Base-by-base conservation (phyloP, 148 eudicot species). In the Drosera capensis region DNA sequence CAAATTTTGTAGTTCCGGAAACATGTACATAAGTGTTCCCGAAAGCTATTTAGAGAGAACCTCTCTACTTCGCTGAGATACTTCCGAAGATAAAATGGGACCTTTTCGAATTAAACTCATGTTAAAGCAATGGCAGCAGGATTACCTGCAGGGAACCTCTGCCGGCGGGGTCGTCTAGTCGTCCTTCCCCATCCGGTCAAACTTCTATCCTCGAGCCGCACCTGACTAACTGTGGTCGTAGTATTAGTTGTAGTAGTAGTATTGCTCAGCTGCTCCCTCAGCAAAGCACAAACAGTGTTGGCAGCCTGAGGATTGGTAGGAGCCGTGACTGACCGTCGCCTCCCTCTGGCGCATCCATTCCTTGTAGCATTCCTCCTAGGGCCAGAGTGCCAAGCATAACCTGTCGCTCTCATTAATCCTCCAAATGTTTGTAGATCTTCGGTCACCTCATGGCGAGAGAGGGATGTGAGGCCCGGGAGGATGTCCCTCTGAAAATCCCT, bases 101-200 rank as follows among this genome's bases (percentile, higher is more conserved):
- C 14, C 1, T 15, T 34, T 34, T 34, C n/a, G 16, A 9, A 40
- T 12, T 44, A 22, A 23, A 23, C 16, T 40, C 25, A 39, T n/a
- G 45, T 24, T 23, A 39, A 51, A 8, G 55, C n/a, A 7, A 39
- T 21, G 22, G 55, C 16, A 38, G 55, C 45, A 24, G 36, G 55
- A 49, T 71, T 80, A 58, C 84, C 75, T 23, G 75, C 72, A 59
- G 82, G 70, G 64, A 65, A 75, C 58, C 97, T 56, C 54, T 80
- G 94, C 36, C 92, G 59, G 34, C 94, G 65, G 15, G 92, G 94
- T 35, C 87, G 85, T 45, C 97, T 66, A 29, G 94, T 77, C 11
- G 83, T 75, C 81, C 84, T 84, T 34, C 97, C 97, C 94, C 97
- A 88, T 54, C 96, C 82, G 1, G 78, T 69, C 56, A 86, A 65